Conservation (phyloP, 2,329 filamentous ascomycete genomes). For the Aureobasidium lini region DNA sequence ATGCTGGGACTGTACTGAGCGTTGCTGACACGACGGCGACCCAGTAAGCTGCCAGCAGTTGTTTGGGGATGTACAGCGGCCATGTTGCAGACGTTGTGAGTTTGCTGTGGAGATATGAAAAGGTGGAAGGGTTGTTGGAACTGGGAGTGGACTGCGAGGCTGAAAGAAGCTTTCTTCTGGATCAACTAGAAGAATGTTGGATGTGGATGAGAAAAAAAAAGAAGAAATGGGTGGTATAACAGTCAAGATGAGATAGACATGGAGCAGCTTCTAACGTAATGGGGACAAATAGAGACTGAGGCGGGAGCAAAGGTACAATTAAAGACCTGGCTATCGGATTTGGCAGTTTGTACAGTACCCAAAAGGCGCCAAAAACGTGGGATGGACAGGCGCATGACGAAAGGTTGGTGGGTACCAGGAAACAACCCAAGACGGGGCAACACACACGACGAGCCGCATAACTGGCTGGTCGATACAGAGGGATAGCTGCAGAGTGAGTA, state of each 20-base stretch:
- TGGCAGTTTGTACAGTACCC: constrained; percentile 9
- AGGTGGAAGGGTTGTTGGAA: neutral
- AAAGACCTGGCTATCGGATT: constrained; percentile 13
- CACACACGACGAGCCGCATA: constrained; percentile 12
- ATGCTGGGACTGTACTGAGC: neutral
- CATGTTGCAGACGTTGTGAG: neutral
- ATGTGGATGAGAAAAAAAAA: neutral
- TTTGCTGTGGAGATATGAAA: neutral
- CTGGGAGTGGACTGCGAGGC: neutral
- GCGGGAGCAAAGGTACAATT: constrained; percentile 7
- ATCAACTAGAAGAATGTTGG: neutral
- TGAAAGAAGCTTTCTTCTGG: constrained; percentile 7
- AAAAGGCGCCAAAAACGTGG: constrained; percentile 13
- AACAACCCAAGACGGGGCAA: constrained; percentile 2
- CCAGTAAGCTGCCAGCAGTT: constrained; percentile 4
- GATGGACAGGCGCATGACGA: constrained; percentile 14
- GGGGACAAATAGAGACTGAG: neutral
- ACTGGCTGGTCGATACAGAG: constrained; percentile 9
- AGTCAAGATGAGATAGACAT: neutral
- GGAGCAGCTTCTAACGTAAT: constrained; percentile 6
- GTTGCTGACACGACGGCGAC: neutral
- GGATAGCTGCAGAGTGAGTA: constrained; percentile 1
- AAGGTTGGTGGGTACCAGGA: constrained; percentile 9
- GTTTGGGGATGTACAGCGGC: neutral
- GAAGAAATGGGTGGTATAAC: constrained; percentile 9